Base-by-base conservation (phyloP, 1,139 yeast species). In the Pichia sp. region DNA sequence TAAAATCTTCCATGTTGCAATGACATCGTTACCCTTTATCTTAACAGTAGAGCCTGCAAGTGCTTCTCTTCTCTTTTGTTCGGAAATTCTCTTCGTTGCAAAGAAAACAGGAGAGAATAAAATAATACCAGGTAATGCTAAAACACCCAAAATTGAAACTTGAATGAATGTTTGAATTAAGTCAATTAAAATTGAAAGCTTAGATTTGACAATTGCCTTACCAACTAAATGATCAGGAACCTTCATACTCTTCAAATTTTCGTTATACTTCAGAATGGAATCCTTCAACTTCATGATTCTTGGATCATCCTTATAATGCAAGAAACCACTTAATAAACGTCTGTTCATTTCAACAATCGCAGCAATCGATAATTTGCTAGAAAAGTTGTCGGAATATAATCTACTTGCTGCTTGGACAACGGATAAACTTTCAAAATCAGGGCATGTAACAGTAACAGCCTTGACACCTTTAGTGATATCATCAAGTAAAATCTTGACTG, bases 1-100 rank as follows among this genome's bases (percentile, higher is more conserved):
- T 55, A 93, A 73, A 38, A 93, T 83, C 66, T 93, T 93, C 99
- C 99, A 90, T 2, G 97, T 90, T 1, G 97, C 96, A 50, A 90
- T 76, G 24, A 93, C 97, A 66, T 93, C 99, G 50, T 84, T 83
- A 22, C 96, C 99, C 59, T 82, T 81, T 54, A 93, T 84, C 65
- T 93, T 93, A 31, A 93, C 99, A 1, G 89, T 77, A 0, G 97
- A 89, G 8, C 79, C 83, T n/a, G 90, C 91, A 47, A 93, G 72
- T 0, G 98, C 99, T 51, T 81, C 79, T 48, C 68, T 72, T 30
- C 94, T 90, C 66, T 90, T 90, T 56, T 74, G 72, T 42, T 70
- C 73, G 1, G 97, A 86, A 40, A 88, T 85, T 40, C 68, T 62
- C 58, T 85, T 84, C 14, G 96, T 82, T n/a, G 86, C 76, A 40